These are phyloP conservation scores for Arabidopsis arenosa DNA, from an alignment of 345 rosid genomes.

Conservation along the genomic window DNA sequence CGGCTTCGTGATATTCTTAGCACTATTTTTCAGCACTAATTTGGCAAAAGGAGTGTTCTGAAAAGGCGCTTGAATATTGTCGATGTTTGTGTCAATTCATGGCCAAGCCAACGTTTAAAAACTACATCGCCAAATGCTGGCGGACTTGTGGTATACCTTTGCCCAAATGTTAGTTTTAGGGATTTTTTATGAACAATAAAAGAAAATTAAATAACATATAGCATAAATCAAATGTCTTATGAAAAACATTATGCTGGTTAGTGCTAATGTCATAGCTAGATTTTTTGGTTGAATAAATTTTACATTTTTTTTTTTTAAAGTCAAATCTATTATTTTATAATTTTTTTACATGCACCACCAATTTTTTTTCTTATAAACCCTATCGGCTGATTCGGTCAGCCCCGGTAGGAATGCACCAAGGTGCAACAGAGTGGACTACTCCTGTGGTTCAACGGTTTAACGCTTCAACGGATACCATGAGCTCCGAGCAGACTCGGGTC, in stretches of 20 bases:
- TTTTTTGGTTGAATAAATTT: too few relatives aligned
- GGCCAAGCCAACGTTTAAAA: neutral
- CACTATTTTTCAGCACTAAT: neutral
- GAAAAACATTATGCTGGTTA: neutral
- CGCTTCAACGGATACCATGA: too few relatives aligned
- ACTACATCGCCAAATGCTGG: neutral
- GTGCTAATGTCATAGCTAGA: too few relatives aligned
- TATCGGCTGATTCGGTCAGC: too few relatives aligned
- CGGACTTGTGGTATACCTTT: neutral
- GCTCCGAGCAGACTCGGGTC: too few relatives aligned
- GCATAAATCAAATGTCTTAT: neutral
- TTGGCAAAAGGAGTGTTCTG: neutral
- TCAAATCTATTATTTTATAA: too few relatives aligned
- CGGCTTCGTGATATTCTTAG: neutral
- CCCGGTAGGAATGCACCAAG: too few relatives aligned
- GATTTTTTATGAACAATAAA: neutral
- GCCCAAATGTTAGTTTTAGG: conserved; percentile 1
- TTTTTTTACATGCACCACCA: too few relatives aligned
- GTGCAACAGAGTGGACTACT: too few relatives aligned
- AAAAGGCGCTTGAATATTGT: neutral
- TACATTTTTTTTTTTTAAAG: too few relatives aligned
- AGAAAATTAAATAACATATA: neutral
- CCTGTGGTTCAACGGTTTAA: too few relatives aligned
- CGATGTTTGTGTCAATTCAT: neutral
- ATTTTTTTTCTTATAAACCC: too few relatives aligned